Evolutionary conservation across 1,284 basidiomycete genomes (phyloP).

Genomic region (Porogramme epimiltina): DNA sequence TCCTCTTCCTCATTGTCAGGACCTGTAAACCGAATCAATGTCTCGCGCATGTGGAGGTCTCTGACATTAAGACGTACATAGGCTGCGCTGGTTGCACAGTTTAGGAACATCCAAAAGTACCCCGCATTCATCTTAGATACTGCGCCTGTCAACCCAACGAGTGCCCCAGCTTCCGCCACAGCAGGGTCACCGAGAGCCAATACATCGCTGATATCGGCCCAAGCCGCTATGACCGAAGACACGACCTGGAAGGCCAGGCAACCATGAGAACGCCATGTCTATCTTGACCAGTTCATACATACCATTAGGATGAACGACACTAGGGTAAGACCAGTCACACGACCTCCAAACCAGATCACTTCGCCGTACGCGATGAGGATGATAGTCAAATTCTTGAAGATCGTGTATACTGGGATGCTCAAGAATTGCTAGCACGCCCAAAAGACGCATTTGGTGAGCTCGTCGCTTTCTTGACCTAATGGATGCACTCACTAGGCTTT

Average conservation of each 20-base stretch:
- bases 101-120: constrained; percentile 96
- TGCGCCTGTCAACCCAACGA: constrained; percentile 47
- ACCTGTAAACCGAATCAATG: constrained; percentile 50
- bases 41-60: neutral
- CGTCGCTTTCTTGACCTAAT: too few relatives aligned
- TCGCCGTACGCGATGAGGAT: constrained; percentile 99
- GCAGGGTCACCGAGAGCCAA: constrained; percentile 46
- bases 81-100: constrained; percentile 89
- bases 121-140: constrained; percentile 75
- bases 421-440: constrained; percentile 75
- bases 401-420: constrained; percentile 93
- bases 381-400: constrained; percentile 99
- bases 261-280: neutral
- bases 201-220: constrained; percentile 77
- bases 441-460: too few relatives aligned
- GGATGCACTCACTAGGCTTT: constrained; percentile 81
- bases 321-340: constrained; percentile 86
- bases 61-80: constrained; percentile 64
- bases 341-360: constrained; percentile 94
- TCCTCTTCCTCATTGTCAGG: constrained; percentile 94
- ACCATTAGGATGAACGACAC: constrained; percentile 95
- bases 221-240: constrained; percentile 96
- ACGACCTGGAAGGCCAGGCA: constrained; percentile 59
- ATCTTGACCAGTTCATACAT: constrained; percentile 13
- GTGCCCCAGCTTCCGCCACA: constrained; percentile 38